phyloP scores from a whole-genome alignment of 257 asterid species.

The Lycium ferocissimum region DNA sequence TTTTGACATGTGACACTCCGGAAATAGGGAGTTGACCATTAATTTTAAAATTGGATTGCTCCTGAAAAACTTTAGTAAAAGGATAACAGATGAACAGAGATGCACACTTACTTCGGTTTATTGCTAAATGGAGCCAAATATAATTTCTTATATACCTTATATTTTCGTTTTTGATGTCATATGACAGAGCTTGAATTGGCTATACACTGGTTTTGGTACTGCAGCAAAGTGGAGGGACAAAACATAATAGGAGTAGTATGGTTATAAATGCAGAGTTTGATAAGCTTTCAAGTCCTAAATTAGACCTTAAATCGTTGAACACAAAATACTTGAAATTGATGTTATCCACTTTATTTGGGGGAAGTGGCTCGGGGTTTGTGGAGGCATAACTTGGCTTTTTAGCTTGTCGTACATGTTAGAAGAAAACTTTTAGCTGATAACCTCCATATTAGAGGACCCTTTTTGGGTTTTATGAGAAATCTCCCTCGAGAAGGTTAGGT shows the following conservation, averaged over 20 bases:
- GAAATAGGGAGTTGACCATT: background rate
- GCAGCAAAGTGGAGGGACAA: background rate
- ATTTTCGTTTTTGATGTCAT: background rate
- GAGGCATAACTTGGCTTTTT: background rate
- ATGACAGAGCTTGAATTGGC: background rate
- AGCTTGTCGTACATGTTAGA: background rate
- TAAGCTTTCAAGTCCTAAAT: background rate
- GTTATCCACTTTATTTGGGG: slow-evolving; percentile 7
- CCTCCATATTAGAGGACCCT: background rate
- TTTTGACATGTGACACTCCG: background rate
- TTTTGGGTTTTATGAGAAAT: background rate
- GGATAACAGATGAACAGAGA: background rate
- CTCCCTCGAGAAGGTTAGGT: background rate
- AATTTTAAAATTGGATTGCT: background rate
- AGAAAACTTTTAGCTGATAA: background rate
- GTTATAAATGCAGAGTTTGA: background rate
- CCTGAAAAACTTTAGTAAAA: background rate
- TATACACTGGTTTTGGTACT: no score
- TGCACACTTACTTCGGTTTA: background rate
- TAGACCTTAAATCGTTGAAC: background rate
- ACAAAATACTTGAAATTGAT: background rate
- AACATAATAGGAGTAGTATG: background rate
- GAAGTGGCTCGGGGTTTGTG: background rate
- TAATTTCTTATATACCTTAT: background rate
- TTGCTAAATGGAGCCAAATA: no score